These are phyloP conservation scores for Pichia sp. DNA, from an alignment of 1,139 yeast species.

Conservation along the genomic window DNA sequence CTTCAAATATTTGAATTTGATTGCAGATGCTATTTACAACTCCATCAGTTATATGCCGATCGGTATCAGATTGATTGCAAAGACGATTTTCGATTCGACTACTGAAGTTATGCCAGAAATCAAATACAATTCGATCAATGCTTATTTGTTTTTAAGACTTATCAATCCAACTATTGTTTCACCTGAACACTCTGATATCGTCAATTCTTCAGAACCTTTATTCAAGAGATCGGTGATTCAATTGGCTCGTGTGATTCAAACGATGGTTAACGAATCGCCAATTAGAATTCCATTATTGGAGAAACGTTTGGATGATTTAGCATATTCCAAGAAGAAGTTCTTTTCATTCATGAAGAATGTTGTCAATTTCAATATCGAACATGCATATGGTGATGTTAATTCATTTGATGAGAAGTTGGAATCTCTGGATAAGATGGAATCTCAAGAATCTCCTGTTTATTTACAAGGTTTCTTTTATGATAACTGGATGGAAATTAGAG, in stretches of 20 bases:
- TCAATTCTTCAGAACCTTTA: constrained; percentile 29
- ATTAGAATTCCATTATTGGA: constrained; percentile 60
- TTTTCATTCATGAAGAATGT: constrained; percentile 44
- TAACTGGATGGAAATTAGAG: constrained; percentile 56
- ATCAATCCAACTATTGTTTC: constrained; percentile 92
- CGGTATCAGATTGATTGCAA: constrained; percentile 73
- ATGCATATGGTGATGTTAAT: constrained; percentile 7
- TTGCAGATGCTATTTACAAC: constrained; percentile 60
- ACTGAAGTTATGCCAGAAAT: constrained; percentile 65
- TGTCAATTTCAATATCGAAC: constrained; percentile 17
- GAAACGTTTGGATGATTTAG: constrained; percentile 42
- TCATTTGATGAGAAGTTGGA: not conserved
- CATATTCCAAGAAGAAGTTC: constrained; percentile 44
- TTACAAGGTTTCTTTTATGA: constrained; percentile 66
- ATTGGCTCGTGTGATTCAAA: constrained; percentile 82
- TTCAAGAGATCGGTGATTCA: constrained; percentile 76
- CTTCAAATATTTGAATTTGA: constrained; percentile 52
- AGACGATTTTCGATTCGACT: constrained; percentile 66
- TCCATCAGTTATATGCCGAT: constrained; percentile 63
- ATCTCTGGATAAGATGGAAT: not conserved
- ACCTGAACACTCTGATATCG: constrained; percentile 68
- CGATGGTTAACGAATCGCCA: constrained; percentile 76
- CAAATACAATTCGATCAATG: constrained; percentile 75
- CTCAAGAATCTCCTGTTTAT: constrained; percentile 35
- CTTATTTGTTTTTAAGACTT: constrained; percentile 80